Base-by-base conservation (phyloP, 177 flowering plant genomes). In the Telopea speciosissima region DNA sequence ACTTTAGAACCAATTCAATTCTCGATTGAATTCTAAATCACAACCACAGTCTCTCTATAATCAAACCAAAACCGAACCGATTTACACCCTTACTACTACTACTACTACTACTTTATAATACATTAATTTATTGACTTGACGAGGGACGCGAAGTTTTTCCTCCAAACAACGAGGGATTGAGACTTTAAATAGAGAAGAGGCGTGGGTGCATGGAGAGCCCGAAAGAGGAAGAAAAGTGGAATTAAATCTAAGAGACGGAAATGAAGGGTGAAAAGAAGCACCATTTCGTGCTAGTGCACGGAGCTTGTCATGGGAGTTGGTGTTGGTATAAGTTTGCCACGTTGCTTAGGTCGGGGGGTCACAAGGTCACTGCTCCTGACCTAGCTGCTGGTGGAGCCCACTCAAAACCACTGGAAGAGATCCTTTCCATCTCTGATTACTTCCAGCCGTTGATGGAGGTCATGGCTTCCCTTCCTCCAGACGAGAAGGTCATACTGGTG, bases 231-330 rank as follows among this genome's bases (percentile, higher is more conserved):
- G 40, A 5, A 5, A 36, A 5, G 40, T 36, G 40, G 9, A 36
- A 36, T 8, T 36, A 1, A n/a, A n/a, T n/a, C n/a, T n/a, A n/a
- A n/a, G 81, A 61, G 76, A 42, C 62, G 59, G 64, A 5, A 24
- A 36, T 24, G 31, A 31, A 24, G 12, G 42, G 26, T 54, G 24
- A 67, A 5, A 36, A 36, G 40, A 36, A 36, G 9, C 40, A 36
- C 6, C 88, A 85, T 60, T 85, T 85, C 63, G 81, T 86, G 10
- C 69, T 86, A 5, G 83, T 83, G 17, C 90, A 86, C 52, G 88
- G 90, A 1, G 66, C 74, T 9, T 59, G 82, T 54, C 85, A 81
- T 66, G 90, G 88, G 36, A 85, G 83, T 0, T 86, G 90, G 88
- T 80, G 79, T 70, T 87, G 86, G 90, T 84, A 72, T 77, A 83